A percentile compares a stretch with the other conserved stretches of the same genome.
Conservation (phyloP, 164 flowering plant species). For the Aristolochia fimbriata region DNA sequence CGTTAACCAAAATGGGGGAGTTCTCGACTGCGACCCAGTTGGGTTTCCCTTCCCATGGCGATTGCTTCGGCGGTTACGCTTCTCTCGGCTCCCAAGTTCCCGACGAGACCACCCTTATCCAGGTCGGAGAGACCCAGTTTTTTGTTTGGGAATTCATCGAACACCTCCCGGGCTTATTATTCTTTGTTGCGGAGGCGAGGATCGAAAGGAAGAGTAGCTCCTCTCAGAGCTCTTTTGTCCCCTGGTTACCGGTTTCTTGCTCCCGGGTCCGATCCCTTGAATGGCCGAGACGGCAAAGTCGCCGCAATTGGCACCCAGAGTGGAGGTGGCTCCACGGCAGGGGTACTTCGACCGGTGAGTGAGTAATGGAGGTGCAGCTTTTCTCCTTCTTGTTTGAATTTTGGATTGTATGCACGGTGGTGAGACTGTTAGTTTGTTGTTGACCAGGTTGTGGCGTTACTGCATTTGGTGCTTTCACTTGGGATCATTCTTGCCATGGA, state of each 20-base stretch:
- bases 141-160: neutral
- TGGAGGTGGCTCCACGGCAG: slow-evolving; percentile 17
- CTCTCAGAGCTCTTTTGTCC: slow-evolving; percentile 10
- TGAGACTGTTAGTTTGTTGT: neutral
- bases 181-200: neutral
- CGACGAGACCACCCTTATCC: neutral
- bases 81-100: slow-evolving; percentile 11
- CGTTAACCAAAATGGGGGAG: slow-evolving; percentile 1
- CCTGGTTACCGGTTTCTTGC: slow-evolving; percentile 22
- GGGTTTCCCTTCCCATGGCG: slow-evolving; percentile 24
- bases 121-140: slow-evolving; percentile 1
- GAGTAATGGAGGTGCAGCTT: slow-evolving; percentile 5
- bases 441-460: slow-evolving; percentile 38
- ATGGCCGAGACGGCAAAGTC: slow-evolving; percentile 10
- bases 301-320: slow-evolving; percentile 16
- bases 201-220: neutral
- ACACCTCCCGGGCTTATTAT: neutral
- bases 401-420: neutral
- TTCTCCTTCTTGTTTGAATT: neutral
- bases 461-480: slow-evolving; percentile 73
- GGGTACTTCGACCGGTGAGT: slow-evolving; percentile 37
- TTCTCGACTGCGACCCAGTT: neutral
- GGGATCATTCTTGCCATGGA: slow-evolving; percentile 86
- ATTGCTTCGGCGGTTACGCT: slow-evolving; percentile 21
- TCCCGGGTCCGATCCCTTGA: slow-evolving; percentile 16